Conservation (phyloP, 2,329 filamentous ascomycete genomes). For the Sporothrix inflata region DNA sequence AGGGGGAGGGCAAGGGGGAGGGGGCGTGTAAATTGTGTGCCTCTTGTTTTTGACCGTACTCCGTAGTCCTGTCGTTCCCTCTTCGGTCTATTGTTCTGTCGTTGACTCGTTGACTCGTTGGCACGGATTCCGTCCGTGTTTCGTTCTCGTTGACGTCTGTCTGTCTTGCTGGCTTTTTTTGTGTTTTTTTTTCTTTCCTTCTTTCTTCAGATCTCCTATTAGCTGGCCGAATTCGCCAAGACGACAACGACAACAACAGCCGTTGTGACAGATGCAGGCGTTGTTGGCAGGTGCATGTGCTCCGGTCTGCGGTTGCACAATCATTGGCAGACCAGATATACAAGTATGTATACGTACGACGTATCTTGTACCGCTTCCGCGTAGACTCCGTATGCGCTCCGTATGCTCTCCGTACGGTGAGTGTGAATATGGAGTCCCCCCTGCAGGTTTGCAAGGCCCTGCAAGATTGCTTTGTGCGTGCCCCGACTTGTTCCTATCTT, state of each 20-base stretch:
- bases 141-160: too few relatives aligned
- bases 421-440: background rate
- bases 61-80: background rate
- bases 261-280: background rate
- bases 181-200: background rate
- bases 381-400: background rate
- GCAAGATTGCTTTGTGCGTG: background rate
- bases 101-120: constrained; percentile 10
- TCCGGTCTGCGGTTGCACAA: background rate
- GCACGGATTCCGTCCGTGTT: background rate
- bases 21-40: constrained; percentile 5
- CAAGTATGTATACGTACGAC: background rate
- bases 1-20: background rate
- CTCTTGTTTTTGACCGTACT: background rate
- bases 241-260: background rate
- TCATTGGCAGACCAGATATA: background rate
- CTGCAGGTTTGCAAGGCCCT: constrained; percentile 1
- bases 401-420: background rate
- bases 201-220: background rate
- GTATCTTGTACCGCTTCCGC: background rate
- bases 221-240: background rate
- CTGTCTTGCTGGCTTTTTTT: background rate
- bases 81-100: background rate
- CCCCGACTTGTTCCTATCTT: constrained; percentile 32
- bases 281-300: constrained; percentile 6